Evolutionary conservation across 768 basidiomycete genomes (phyloP).

Genomic region (Sporobolomyces phaffii): DNA sequence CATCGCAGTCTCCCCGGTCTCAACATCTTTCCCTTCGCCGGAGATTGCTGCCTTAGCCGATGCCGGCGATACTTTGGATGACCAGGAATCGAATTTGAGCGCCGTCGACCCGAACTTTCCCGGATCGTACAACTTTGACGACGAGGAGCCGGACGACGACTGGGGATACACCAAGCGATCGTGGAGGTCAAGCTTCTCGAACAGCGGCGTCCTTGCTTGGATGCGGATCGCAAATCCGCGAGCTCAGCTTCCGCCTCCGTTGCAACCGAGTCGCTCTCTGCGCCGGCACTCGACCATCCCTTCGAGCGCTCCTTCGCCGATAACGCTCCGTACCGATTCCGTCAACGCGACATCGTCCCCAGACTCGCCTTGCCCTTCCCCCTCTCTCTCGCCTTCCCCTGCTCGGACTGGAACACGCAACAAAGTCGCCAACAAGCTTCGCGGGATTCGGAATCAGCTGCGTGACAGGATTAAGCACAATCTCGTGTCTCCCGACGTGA

Average conservation of each 20-base stretch:
- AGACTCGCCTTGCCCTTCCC: not conserved
- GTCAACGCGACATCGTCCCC: too few species aligned
- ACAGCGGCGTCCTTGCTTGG: not conserved
- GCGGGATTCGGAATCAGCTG: conserved; percentile 4
- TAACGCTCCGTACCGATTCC: not conserved
- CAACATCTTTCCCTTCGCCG: not conserved
- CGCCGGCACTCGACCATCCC: not conserved
- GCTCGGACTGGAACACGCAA: not conserved
- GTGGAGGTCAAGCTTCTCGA: conserved; percentile 6
- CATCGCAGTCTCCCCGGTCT: not conserved
- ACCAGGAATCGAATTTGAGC: not conserved
- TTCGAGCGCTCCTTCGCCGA: not conserved
- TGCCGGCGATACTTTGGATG: not conserved
- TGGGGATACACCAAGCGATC: conserved; percentile 5
- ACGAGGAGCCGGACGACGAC: conserved; percentile 5
- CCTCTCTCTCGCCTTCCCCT: not conserved
- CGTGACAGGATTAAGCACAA: not conserved
- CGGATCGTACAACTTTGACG: not conserved
- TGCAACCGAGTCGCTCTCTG: not conserved
- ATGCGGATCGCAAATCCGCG: not conserved
- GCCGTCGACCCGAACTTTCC: not conserved
- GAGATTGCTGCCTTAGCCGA: not conserved
- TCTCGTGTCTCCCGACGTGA: too few species aligned
- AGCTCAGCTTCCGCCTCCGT: not conserved
- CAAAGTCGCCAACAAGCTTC: conserved; percentile 2